Evolutionary conservation across 2,329 filamentous ascomycete genomes (phyloP).

Genomic region (Trichoderma polysporum): DNA sequence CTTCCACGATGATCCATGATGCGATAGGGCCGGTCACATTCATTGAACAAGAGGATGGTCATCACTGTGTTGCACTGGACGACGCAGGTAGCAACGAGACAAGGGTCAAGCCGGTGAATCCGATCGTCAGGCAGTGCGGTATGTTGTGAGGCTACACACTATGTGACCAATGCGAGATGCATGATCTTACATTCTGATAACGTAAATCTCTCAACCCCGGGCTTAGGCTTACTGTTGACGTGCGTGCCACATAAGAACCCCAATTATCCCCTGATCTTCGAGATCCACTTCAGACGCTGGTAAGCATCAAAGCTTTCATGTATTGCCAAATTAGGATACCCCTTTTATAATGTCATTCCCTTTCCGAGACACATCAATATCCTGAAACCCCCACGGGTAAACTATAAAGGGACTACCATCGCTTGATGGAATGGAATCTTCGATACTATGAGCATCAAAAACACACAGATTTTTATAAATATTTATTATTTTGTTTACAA

Average conservation of each 20-base stretch:
- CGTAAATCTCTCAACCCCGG: neutral
- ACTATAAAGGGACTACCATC: neutral
- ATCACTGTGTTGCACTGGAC: too few relatives aligned
- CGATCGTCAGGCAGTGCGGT: neutral
- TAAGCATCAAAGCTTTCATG: neutral
- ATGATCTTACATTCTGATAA: neutral
- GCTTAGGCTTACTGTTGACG: neutral
- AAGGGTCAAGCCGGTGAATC: too few relatives aligned
- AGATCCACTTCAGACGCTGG: neutral
- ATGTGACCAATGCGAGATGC: neutral
- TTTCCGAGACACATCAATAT: neutral
- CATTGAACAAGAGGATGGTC: too few relatives aligned
- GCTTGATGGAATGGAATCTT: neutral
- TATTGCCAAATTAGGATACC: neutral
- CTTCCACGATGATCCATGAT: too few relatives aligned
- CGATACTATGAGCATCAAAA: neutral
- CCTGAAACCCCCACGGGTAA: neutral
- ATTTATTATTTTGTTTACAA: neutral
- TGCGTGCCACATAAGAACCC: neutral
- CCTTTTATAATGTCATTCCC: neutral
- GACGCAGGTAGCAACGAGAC: too few relatives aligned
- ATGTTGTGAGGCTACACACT: neutral
- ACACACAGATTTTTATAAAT: neutral
- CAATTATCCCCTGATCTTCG: neutral
- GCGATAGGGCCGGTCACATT: too few relatives aligned